These are phyloP conservation scores for Eucalyptus marginata DNA, from an alignment of 345 rosid genomes.

Conservation along the genomic window DNA sequence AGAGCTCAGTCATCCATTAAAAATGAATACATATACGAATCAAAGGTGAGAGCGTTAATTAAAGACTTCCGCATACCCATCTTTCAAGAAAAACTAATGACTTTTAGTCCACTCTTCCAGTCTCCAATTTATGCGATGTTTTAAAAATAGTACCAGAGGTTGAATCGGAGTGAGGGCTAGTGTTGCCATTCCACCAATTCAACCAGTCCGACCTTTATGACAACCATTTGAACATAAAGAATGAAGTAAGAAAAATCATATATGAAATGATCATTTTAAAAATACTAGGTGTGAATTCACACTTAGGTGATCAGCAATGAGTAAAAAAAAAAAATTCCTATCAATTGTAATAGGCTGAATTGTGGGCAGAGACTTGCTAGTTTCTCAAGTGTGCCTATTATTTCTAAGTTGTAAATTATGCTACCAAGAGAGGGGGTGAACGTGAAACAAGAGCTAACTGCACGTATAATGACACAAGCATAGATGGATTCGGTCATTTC, in stretches of 20 bases:
- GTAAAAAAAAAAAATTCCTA: neutral
- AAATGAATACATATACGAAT: no score
- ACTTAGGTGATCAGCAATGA: neutral
- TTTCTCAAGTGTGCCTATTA: neutral
- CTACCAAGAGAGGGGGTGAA: neutral
- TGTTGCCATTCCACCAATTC: neutral
- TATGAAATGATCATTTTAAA: no score
- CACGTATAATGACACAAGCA: neutral
- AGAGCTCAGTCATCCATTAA: neutral
- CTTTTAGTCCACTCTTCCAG: neutral
- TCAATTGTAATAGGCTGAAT: neutral
- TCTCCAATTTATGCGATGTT: neutral
- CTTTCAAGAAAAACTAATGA: neutral
- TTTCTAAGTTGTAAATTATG: neutral
- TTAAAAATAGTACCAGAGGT: neutral
- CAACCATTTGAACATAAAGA: neutral
- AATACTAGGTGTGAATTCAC: neutral
- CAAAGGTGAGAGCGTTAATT: no score
- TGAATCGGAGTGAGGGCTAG: neutral
- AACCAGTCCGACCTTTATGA: neutral
- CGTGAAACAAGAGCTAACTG: fast-evolving
- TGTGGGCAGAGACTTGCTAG: neutral
- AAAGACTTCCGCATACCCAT: neutral
- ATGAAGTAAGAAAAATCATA: neutral
- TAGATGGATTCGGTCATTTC: neutral